These are phyloP conservation scores for Fusarium sp. DNA, from an alignment of 2,329 filamentous ascomycete species.

Conservation along the genomic window DNA sequence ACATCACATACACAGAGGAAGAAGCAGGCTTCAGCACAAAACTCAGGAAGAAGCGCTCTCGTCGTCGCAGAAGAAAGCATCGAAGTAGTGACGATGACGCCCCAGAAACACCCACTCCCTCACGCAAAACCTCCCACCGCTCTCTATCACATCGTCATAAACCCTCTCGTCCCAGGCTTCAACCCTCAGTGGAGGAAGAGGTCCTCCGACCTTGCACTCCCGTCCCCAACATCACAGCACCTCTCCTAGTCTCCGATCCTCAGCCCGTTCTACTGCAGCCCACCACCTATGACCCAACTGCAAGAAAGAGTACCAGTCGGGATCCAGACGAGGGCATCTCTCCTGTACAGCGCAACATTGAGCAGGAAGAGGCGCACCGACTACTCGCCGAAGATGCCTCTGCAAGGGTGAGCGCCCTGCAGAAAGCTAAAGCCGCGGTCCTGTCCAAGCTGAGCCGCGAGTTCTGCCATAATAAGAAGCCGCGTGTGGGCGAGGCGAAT, in stretches of 20 bases:
- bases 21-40: constrained; percentile 58
- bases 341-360: constrained; percentile 67
- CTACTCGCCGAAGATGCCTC: constrained; percentile 67
- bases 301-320: constrained; percentile 26
- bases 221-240: constrained; percentile 58
- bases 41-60: constrained; percentile 58
- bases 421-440: constrained; percentile 69
- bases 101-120: constrained; percentile 32
- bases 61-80: constrained; percentile 54
- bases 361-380: constrained; percentile 66
- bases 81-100: constrained; percentile 45
- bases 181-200: constrained; percentile 43
- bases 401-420: constrained; percentile 64
- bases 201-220: constrained; percentile 45
- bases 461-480: constrained; percentile 52
- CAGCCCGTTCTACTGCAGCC: constrained; percentile 67
- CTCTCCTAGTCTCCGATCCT: constrained; percentile 61
- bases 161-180: constrained; percentile 41
- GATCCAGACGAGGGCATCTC: constrained; percentile 60
- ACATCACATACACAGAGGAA: constrained; percentile 26
- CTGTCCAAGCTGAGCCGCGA: constrained; percentile 68
- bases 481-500: constrained; percentile 49
- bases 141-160: constrained; percentile 43
- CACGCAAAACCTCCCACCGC: constrained; percentile 33
- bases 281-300: constrained; percentile 64